These are phyloP conservation scores for Didymella pomorum DNA, from an alignment of 2,329 filamentous ascomycete species.

Conservation along the genomic window DNA sequence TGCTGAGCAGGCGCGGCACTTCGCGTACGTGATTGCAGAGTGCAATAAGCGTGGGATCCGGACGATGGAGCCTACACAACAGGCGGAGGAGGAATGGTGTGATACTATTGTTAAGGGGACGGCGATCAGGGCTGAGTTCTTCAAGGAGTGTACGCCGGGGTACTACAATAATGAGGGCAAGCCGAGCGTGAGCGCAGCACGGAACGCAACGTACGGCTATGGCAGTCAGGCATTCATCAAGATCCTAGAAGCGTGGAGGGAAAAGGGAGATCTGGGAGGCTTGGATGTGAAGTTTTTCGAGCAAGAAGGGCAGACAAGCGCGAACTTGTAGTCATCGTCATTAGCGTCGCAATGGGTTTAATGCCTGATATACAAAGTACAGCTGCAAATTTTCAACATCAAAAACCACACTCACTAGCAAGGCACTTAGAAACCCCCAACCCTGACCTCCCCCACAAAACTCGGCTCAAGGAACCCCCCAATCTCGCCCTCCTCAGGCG, in stretches of 20 bases:
- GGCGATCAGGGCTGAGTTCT: conserved; percentile 49
- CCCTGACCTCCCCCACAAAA: conserved; percentile 32
- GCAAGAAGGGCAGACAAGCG: background rate
- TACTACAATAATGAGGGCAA: conserved; percentile 57
- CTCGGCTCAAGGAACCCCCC: conserved; percentile 23
- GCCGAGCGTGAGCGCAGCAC: conserved; percentile 24
- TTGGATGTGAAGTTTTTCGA: conserved; percentile 32
- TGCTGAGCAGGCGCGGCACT: conserved; percentile 49
- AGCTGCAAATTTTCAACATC: background rate
- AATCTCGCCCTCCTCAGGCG: conserved; percentile 35
- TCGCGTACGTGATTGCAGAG: conserved; percentile 55
- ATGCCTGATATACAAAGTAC: background rate
- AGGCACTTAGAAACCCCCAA: conserved; percentile 17
- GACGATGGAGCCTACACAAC: conserved; percentile 56
- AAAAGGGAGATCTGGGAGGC: conserved; percentile 40
- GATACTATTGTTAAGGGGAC: conserved; percentile 52
- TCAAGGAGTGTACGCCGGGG: conserved; percentile 62
- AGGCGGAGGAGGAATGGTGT: conserved; percentile 60
- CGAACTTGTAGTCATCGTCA: conserved; percentile 1
- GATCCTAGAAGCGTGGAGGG: conserved; percentile 46
- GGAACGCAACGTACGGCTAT: conserved; percentile 39
- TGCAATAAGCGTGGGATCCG: conserved; percentile 40
- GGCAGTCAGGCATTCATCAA: conserved; percentile 45
- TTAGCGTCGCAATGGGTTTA: background rate
- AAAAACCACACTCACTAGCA: background rate